Evolutionary conservation across 192 early-diverging fungal genomes (phyloP), one percentile per base, ranked within the genome.

Genomic region (Backusella tuberculispora): DNA sequence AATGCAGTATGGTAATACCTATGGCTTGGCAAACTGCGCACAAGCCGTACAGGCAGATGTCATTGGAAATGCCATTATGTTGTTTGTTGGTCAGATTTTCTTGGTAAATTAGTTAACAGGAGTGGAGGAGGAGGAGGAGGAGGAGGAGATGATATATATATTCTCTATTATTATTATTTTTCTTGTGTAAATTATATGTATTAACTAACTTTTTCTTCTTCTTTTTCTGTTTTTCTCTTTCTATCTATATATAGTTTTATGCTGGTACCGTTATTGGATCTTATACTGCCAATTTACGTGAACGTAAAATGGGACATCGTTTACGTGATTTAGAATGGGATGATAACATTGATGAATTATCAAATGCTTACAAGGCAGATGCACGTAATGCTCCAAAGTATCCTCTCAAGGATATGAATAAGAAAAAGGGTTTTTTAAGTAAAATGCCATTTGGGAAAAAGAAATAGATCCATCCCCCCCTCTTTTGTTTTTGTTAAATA

Each of bases 251-350:
- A 46, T 65, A 78, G 76, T 73, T 78, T 48, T 78, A 78, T 42
- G 73, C 67, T 63, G 76, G 43, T n/a, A 73, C 72, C 0, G 72
- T 78, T 10, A 53, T 78, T 44, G 42, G 40, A 0, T 68, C 76
- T 19, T 78, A 78, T 40, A 45, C 72, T 48, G 40, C 63, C 14
- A 60, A 63, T 3, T 38, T 78, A 14, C 45, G 76, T 40, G 76
- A 78, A 45, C 72, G 76, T 37, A 67, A 60, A 17, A 43, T 78
- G 21, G 76, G 76, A 15, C 76, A 78, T 40, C 76, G 76, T 47
- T 46, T 78, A 44, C 65, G 76, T 8, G 76, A 78, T 78, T 48
- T 48, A 5, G 76, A 78, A 56, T 78, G 76, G 76, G 76, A 78
- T 45, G 67, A 70, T 15, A 73, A 66, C 17, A 50, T 78, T 45